Percentiles rank a stretch among this genome's conserved stretches.
Evolutionary conservation across 768 basidiomycete genomes (phyloP).

Genomic region (Naganishia vishniacii): DNA sequence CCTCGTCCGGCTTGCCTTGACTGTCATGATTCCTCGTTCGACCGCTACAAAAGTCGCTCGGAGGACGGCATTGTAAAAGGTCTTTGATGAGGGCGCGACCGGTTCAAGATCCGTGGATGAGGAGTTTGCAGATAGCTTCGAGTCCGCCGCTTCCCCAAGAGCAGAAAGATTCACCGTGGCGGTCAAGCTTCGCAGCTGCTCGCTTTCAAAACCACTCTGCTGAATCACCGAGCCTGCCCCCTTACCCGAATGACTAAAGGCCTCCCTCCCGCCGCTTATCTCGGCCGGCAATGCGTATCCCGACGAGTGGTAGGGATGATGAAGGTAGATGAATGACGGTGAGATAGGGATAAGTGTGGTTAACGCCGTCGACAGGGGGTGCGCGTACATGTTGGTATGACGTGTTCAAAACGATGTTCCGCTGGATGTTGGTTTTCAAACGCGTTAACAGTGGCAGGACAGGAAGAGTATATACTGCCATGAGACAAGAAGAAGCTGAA

Average conservation of each 20-base stretch:
- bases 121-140: neutral
- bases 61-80: slow-evolving; percentile 19
- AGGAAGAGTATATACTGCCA: neutral
- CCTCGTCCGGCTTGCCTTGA: neutral
- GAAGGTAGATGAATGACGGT: slow-evolving; percentile 41
- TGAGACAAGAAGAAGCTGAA: neutral
- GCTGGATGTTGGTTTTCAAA: neutral
- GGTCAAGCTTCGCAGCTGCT: slow-evolving; percentile 35
- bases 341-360: neutral
- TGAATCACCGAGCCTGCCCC: slow-evolving; percentile 10
- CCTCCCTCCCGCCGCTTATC: neutral
- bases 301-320: slow-evolving; percentile 44
- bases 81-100: neutral
- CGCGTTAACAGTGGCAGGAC: neutral
- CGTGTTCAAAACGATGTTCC: neutral
- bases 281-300: slow-evolving; percentile 5
- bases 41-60: neutral
- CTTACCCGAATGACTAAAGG: slow-evolving; percentile 27
- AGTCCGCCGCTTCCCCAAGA: slow-evolving; percentile 31
- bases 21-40: neutral
- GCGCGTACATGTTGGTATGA: neutral
- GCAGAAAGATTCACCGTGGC: slow-evolving; percentile 29
- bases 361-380: slow-evolving; percentile 1
- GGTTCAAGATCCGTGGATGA: slow-evolving; percentile 22
- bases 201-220: slow-evolving; percentile 23